Conservation (phyloP, 192 early-diverging fungal species). For the Chytriomyces sp. region DNA sequence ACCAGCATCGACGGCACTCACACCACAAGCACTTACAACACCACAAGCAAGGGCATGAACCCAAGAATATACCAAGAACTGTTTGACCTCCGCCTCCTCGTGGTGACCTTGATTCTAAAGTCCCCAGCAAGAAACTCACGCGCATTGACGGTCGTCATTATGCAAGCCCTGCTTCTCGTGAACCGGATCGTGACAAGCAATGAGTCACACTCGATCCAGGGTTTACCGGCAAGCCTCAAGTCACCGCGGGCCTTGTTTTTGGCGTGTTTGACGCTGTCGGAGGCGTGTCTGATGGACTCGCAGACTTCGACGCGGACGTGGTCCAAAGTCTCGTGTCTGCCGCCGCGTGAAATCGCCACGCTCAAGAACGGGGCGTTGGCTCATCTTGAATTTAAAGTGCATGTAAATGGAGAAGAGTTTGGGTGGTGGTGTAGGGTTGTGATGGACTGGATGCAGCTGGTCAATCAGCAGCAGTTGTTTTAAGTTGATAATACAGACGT, state of each 20-base stretch:
- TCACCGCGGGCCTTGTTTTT: conserved; percentile 16
- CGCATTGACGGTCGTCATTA: conserved; percentile 12
- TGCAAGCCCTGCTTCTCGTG: conserved; percentile 15
- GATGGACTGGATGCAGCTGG: conserved; percentile 13
- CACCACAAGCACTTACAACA: background rate
- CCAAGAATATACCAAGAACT: conserved; percentile 19
- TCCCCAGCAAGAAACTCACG: background rate
- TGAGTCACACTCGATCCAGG: background rate
- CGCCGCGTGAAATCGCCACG: background rate
- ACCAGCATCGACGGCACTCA: background rate
- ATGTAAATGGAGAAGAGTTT: conserved; percentile 18
- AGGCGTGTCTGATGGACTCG: conserved; percentile 19
- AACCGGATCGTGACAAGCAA: conserved; percentile 12
- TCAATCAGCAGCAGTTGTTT: background rate
- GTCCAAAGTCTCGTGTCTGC: background rate
- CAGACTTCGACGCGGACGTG: conserved; percentile 16
- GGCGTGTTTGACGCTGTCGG: conserved; percentile 7
- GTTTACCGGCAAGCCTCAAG: background rate
- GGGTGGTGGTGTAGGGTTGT: conserved; percentile 16
- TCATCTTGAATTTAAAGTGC: conserved; percentile 16
- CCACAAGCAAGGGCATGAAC: background rate
- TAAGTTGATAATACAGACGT: background rate
- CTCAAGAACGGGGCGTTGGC: conserved; percentile 12
- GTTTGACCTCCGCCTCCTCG: background rate
- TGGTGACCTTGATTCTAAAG: conserved; percentile 2